A percentile compares a stretch with the other conserved stretches of the same genome.
These are phyloP conservation scores for Endothia cerciana DNA, from an alignment of 2,329 filamentous ascomycete genomes.

Conservation along the genomic window DNA sequence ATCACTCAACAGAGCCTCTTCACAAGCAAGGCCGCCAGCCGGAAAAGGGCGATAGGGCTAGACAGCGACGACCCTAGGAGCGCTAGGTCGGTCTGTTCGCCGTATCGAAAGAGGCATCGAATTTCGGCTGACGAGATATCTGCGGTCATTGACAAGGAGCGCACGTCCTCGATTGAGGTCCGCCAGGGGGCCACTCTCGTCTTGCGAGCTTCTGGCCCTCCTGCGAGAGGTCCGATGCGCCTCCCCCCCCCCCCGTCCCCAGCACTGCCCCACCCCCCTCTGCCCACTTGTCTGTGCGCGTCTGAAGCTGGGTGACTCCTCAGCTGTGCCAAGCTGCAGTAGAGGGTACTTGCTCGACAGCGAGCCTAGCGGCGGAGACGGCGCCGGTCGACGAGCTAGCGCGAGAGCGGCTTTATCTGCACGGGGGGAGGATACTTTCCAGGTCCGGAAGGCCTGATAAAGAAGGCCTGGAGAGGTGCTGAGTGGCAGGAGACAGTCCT, in stretches of 20 bases:
- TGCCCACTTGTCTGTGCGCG: neutral
- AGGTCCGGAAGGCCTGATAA: too few relatives aligned
- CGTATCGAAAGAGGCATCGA: slow-evolving; percentile 1
- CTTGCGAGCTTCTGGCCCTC: too few relatives aligned
- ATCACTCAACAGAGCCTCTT: neutral
- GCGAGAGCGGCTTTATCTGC: neutral
- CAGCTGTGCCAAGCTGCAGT: neutral
- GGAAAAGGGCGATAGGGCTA: neutral
- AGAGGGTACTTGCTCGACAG: neutral
- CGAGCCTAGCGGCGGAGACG: neutral
- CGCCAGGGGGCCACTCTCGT: neutral
- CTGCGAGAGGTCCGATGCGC: too few relatives aligned
- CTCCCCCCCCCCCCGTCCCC: neutral
- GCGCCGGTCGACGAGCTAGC: slow-evolving; percentile 4
- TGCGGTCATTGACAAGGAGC: neutral
- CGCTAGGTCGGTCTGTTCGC: neutral
- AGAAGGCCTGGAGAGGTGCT: too few relatives aligned
- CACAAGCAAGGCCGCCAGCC: neutral
- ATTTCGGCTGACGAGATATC: neutral
- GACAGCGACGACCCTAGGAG: neutral
- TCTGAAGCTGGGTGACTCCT: neutral
- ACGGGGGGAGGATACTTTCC: neutral
- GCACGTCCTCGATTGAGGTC: neutral
- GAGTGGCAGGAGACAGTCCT: too few relatives aligned
- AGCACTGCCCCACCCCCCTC: neutral